phyloP scores from a whole-genome alignment of 2,329 filamentous ascomycete genomes.

The Colletotrichum coccodes region DNA sequence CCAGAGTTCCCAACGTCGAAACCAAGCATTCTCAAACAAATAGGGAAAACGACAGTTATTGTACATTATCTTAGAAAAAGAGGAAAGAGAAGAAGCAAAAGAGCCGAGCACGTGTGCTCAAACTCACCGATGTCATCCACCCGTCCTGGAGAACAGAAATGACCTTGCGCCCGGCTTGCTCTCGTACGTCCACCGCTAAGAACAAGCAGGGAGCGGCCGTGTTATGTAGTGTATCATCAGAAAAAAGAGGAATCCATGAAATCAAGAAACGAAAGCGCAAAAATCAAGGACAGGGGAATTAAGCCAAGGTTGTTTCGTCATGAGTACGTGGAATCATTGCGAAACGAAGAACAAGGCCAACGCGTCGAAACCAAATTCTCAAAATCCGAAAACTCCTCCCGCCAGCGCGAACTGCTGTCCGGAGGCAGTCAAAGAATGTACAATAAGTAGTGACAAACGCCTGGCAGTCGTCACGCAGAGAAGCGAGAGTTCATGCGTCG shows the following conservation, averaged over 20 bases:
- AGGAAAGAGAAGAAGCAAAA: conserved; percentile 7
- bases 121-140: conserved; percentile 13
- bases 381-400: conserved; percentile 23
- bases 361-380: conserved; percentile 16
- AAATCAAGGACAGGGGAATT: conserved; percentile 6
- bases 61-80: conserved; percentile 34
- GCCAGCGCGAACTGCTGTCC: not conserved
- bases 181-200: not conserved
- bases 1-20: not conserved
- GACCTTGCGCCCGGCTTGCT: conserved; percentile 14
- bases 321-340: conserved; percentile 34
- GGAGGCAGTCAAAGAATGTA: conserved; percentile 23
- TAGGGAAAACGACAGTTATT: conserved; percentile 18
- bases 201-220: conserved; percentile 15
- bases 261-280: not conserved
- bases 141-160: conserved; percentile 15
- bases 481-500: conserved; percentile 35
- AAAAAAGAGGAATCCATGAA: conserved; percentile 8
- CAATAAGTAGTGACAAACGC: conserved; percentile 21
- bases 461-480: conserved; percentile 16
- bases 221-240: conserved; percentile 30
- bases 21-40: not conserved
- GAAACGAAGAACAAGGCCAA: conserved; percentile 28
- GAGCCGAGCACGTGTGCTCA: conserved; percentile 9
- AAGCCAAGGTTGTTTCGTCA: conserved; percentile 31